These are phyloP conservation scores for Lasiosphaeria ovina DNA, from an alignment of 495 filamentous ascomycete genomes.

Conservation along the genomic window DNA sequence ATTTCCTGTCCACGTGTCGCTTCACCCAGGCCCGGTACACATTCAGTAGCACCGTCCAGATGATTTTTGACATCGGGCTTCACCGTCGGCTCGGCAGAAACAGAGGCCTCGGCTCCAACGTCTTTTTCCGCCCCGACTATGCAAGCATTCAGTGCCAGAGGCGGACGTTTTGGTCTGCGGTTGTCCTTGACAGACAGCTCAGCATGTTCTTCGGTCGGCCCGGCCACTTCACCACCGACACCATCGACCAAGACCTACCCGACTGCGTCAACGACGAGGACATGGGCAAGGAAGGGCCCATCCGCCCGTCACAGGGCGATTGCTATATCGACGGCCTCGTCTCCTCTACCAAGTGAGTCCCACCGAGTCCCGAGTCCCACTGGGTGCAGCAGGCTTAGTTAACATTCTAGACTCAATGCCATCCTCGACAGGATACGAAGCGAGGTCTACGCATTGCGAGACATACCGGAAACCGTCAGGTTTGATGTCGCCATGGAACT, in stretches of 20 bases:
- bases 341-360: constrained; percentile 42
- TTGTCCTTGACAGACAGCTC: constrained; percentile 58
- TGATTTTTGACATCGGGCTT: constrained; percentile 29
- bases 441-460: constrained; percentile 49
- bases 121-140: constrained; percentile 18
- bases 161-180: constrained; percentile 58
- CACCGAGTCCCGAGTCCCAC: not conserved
- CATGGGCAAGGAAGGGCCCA: constrained; percentile 37
- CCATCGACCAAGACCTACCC: constrained; percentile 54
- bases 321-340: constrained; percentile 52
- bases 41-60: constrained; percentile 26
- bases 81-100: constrained; percentile 28
- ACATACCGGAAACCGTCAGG: constrained; percentile 39
- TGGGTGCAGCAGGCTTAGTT: constrained; percentile 1
- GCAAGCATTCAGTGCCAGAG: constrained; percentile 38
- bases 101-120: constrained; percentile 18
- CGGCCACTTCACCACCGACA: constrained; percentile 50
- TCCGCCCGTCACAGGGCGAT: constrained; percentile 16
- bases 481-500: constrained; percentile 37
- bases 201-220: constrained; percentile 55
- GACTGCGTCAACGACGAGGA: constrained; percentile 55
- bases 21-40: constrained; percentile 25
- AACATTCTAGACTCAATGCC: constrained; percentile 11
- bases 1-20: constrained; percentile 28
- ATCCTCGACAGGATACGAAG: constrained; percentile 42